Base-by-base conservation (phyloP, 371 early-diverging fungal genomes). In the Mortierella sp. region DNA sequence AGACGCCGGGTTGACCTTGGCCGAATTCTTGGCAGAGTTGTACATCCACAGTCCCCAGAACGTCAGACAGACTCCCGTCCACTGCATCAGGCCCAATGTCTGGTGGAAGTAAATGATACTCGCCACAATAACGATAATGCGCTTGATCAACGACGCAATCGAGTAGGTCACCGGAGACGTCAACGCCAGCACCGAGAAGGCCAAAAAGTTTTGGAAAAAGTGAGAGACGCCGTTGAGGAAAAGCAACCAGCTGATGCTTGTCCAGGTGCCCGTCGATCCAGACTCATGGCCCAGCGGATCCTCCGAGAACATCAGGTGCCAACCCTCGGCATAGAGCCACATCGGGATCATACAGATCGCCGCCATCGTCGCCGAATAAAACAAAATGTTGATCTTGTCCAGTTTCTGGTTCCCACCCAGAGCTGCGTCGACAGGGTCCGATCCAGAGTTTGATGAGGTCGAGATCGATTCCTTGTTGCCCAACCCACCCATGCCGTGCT, bases 121-220 rank as follows among this genome's bases (percentile, higher is more conserved):
- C 67, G 94, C 93, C 40, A 92, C 91, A 79, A 97, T 97, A 37
- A 97, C 97, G 79, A 96, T 91, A 52, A 97, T 95, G 40, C 98
- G 91, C 86, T 97, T 97, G 70, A 96, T 86, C 68, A 97, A 90
- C 14, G 94, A 93, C 9, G 95, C 93, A 66, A 97, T 95, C 9
- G 95, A 94, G 80, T 96, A 97, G 0, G 97, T 95, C 48, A 97
- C 95, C 4, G 97, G 95, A 0, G 94, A 93, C 4, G 95, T 94
- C 69, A 93, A 82, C 16, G 91, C 87, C 41, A 97, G 87, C 24
- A 97, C 90, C n/a, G 92, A 92, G 77, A 97, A 94, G 0, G 97
- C 95, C 74, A 96, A 89, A 77, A 95, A 88, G 74, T 90, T 94
- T 81, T 97, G 97, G 29, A 89, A 85, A 80, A 95, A 96, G 85